Conservation (phyloP, 2,329 filamentous ascomycete species). For the Ceratocystis huliohia region DNA sequence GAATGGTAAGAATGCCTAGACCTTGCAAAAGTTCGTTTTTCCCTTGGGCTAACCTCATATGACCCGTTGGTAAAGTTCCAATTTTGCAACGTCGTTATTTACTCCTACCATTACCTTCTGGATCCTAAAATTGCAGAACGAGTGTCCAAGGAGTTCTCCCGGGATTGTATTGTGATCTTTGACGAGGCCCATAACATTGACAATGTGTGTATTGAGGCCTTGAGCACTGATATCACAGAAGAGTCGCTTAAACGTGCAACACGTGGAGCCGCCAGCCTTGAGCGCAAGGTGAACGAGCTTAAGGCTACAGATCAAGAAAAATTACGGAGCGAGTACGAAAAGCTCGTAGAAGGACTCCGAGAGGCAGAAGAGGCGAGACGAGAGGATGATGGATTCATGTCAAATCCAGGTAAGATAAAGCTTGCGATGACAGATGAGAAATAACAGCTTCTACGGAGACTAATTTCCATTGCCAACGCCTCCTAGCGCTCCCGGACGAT, state of each 20-base stretch:
- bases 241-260: conserved; percentile 86
- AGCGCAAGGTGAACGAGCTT: conserved; percentile 86
- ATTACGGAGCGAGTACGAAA: conserved; percentile 86
- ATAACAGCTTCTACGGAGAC: no score
- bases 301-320: conserved; percentile 91
- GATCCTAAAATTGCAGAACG: conserved; percentile 96
- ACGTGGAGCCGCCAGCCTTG: conserved; percentile 77
- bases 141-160: conserved; percentile 89
- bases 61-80: conserved; percentile 54
- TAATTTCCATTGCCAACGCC: background rate
- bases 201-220: conserved; percentile 95
- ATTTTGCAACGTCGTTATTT: conserved; percentile 98
- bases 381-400: conserved; percentile 78
- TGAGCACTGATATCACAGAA: conserved; percentile 93
- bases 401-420: conserved; percentile 53
- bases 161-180: conserved; percentile 97
- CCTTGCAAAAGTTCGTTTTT: background rate
- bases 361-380: conserved; percentile 80
- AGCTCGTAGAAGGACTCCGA: conserved; percentile 80
- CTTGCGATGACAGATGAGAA: background rate
- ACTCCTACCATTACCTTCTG: conserved; percentile 95
- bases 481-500: conserved; percentile 69
- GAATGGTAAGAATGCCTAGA: conserved; percentile 57
- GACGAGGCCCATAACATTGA: conserved; percentile 99
- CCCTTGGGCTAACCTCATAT: conserved; percentile 16